Evolutionary conservation across 257 asterid genomes (phyloP).

Genomic region (Solanum okadae): DNA sequence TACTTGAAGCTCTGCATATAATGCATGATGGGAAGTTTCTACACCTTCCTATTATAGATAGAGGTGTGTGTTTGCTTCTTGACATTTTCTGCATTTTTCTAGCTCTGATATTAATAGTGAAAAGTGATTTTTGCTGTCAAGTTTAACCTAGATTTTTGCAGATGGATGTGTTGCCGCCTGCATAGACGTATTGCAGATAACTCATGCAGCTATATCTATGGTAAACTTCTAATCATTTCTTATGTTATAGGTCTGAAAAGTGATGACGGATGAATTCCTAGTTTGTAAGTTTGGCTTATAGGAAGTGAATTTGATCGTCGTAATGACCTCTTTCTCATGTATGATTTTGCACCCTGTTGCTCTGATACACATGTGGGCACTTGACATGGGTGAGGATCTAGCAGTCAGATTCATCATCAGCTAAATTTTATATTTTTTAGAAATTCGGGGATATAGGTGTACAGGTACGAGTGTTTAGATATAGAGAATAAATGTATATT

Average conservation of each 20-base stretch:
- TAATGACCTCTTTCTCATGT: background rate
- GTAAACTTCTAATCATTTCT: slow-evolving; percentile 21
- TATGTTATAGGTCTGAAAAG: background rate
- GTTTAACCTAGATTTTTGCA: slow-evolving; percentile 27
- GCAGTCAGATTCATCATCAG: background rate
- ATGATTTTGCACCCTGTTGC: background rate
- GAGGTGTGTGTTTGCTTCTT: slow-evolving; percentile 37
- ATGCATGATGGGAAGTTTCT: slow-evolving; percentile 88
- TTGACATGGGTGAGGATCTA: background rate
- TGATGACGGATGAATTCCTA: background rate
- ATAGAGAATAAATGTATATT: background rate
- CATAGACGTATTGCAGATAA: slow-evolving; percentile 83
- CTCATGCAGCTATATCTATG: slow-evolving; percentile 88
- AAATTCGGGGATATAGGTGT: background rate
- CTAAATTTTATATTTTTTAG: background rate
- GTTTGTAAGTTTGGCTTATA: background rate
- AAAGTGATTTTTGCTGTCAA: background rate
- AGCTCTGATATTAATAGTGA: background rate
- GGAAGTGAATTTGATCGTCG: background rate
- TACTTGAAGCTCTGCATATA: slow-evolving; percentile 86
- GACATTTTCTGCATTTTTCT: background rate
- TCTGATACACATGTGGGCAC: background rate
- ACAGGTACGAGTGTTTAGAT: background rate
- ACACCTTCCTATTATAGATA: slow-evolving; percentile 84
- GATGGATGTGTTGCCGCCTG: slow-evolving; percentile 71